phyloP scores from a whole-genome alignment of 1,139 yeast species.

The Scheffersomyces cryptocercus region DNA sequence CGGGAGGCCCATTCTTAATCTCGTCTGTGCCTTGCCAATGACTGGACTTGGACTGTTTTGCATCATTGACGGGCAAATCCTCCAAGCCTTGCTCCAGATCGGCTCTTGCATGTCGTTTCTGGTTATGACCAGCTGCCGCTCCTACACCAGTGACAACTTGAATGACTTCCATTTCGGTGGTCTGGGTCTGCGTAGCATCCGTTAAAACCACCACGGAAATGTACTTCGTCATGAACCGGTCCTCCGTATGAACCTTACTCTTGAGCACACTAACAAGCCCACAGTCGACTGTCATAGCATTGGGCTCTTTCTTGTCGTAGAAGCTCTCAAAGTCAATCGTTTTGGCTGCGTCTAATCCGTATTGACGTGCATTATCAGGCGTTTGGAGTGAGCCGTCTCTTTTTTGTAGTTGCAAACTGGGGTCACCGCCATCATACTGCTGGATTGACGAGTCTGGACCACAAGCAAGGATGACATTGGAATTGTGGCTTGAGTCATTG shows the following conservation, averaged over 20 bases:
- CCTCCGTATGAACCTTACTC: constrained; percentile 2
- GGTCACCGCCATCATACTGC: background rate
- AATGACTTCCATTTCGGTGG: background rate
- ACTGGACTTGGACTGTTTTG: no score
- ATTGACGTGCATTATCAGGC: no score
- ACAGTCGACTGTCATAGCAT: constrained; percentile 14
- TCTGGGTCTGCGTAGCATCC: background rate
- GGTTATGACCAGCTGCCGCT: no score
- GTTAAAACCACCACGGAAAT: background rate
- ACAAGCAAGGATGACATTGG: no score
- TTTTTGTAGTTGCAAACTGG: no score
- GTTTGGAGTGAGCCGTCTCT: no score
- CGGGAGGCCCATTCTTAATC: no score
- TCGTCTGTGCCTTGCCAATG: no score
- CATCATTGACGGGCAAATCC: no score
- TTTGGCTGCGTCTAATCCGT: background rate
- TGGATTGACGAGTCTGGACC: background rate
- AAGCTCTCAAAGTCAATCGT: constrained; percentile 7
- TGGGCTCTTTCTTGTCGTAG: constrained; percentile 9
- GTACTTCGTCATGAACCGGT: background rate
- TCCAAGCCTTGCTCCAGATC: no score
- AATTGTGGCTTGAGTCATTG: no score
- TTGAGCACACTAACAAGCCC: constrained; percentile 8
- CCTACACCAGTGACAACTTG: background rate
- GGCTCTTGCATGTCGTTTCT: no score